These are phyloP conservation scores for Picochlorum sp. DNA, from an alignment of 139 green algal species.

Conservation along the genomic window DNA sequence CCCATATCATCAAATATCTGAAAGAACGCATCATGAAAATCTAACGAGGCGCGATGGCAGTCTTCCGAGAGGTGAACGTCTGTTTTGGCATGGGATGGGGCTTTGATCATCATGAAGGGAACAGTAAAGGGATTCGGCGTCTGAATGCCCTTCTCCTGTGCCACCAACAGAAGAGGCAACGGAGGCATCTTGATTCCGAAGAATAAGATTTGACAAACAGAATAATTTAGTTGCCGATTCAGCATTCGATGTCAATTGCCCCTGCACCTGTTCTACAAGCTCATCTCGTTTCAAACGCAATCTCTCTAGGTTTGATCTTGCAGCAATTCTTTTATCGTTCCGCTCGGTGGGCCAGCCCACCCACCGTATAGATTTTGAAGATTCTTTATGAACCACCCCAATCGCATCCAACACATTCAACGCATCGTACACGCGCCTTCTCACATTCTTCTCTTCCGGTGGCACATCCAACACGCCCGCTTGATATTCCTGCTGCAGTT, in stretches of 20 bases:
- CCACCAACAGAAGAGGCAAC: not conserved
- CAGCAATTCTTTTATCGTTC: not conserved
- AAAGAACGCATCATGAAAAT: conserved; percentile 75
- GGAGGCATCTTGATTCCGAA: conserved; percentile 51
- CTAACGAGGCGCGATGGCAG: conserved; percentile 67
- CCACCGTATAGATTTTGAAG: conserved; percentile 82
- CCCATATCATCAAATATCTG: conserved; percentile 73
- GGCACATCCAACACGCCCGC: conserved; percentile 16
- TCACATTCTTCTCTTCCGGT: conserved; percentile 89
- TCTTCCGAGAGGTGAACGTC: conserved; percentile 81
- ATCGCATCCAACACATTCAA: conserved; percentile 97
- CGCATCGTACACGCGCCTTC: conserved; percentile 92
- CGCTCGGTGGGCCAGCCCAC: conserved; percentile 49
- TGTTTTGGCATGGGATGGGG: conserved; percentile 62
- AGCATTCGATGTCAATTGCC: conserved; percentile 35
- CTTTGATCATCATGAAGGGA: conserved; percentile 77
- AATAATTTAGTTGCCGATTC: conserved; percentile 60
- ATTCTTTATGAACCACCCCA: conserved; percentile 83
- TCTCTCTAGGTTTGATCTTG: not conserved
- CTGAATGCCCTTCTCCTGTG: not conserved
- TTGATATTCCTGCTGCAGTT: conserved; percentile 33
- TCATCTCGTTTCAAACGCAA: conserved; percentile 28
- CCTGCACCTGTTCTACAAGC: conserved; percentile 27
- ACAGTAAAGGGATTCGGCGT: conserved; percentile 59
- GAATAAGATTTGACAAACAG: conserved; percentile 54